Conservation (phyloP, 768 basidiomycete genomes). For the Lactarius indigo region DNA sequence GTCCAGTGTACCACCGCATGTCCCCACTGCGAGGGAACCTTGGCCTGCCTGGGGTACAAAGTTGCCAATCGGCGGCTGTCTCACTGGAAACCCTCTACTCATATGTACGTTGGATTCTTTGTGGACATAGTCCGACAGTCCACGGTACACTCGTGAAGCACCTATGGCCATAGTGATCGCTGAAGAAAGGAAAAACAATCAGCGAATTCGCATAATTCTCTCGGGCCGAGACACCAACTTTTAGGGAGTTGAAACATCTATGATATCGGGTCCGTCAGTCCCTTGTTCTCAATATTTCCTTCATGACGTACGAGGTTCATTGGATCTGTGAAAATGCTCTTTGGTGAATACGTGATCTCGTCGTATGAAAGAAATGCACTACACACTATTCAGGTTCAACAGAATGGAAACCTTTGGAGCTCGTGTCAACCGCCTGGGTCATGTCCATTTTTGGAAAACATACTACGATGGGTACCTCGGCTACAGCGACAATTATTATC, state of each 20-base stretch:
- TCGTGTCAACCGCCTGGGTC: no score
- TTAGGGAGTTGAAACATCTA: constrained; percentile 14
- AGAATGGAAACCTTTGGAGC: no score
- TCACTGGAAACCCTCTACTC: neutral
- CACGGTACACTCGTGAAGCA: neutral
- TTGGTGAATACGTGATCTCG: neutral
- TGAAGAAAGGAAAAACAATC: neutral
- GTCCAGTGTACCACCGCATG: neutral
- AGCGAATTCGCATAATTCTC: neutral
- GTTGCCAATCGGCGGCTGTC: neutral
- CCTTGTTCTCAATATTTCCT: neutral
- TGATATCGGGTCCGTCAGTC: neutral
- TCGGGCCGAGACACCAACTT: no score
- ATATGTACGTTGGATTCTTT: neutral
- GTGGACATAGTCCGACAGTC: neutral
- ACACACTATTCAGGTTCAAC: no score
- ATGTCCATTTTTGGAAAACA: no score
- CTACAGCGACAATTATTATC: no score
- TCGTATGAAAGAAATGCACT: neutral
- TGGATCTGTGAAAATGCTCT: no score
- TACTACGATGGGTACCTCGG: no score
- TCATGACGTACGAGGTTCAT: constrained; percentile 8
- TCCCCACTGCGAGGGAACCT: neutral
- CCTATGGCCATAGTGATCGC: no score
- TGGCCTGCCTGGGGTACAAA: neutral